Percentiles rank a stretch among this genome's conserved stretches.
These are phyloP conservation scores for Stentor coeruleus DNA, from an alignment of 73 alveolate genomes.

Conservation along the genomic window DNA sequence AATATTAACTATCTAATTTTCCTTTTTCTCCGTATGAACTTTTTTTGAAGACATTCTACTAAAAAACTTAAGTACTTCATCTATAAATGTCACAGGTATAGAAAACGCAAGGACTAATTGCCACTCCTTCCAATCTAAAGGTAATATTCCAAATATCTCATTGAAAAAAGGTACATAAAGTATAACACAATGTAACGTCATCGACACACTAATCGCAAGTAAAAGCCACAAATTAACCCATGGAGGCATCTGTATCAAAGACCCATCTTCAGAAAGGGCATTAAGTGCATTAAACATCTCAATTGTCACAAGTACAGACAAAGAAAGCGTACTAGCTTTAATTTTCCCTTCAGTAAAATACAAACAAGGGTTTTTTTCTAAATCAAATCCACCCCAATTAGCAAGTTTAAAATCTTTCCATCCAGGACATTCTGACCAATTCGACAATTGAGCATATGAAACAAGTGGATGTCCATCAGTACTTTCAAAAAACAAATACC, in stretches of 20 bases:
- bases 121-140: conserved; percentile 76
- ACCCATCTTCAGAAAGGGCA: conserved; percentile 89
- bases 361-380: conserved; percentile 71
- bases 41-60: conserved; percentile 55
- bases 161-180: conserved; percentile 85
- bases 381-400: conserved; percentile 24
- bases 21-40: conserved; percentile 26
- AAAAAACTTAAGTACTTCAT: conserved; percentile 81
- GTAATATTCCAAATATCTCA: conserved; percentile 74
- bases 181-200: conserved; percentile 71
- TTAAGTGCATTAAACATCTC: conserved; percentile 97
- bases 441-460: conserved; percentile 46
- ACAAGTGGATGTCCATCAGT: conserved; percentile 73
- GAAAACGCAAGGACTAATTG: conserved; percentile 65
- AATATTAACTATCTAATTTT: conserved; percentile 29
- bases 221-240: conserved; percentile 57
- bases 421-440: conserved; percentile 44
- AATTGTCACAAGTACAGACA: conserved; percentile 84
- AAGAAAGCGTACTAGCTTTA: conserved; percentile 87
- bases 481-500: conserved; percentile 64
- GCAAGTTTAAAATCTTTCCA: conserved; percentile 31
- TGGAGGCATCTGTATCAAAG: conserved; percentile 50
- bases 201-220: conserved; percentile 51
- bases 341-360: conserved; percentile 93
- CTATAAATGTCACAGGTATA: conserved; percentile 86